Conservation (phyloP, 305 asterid genomes). For the Fraxinus albicans region DNA sequence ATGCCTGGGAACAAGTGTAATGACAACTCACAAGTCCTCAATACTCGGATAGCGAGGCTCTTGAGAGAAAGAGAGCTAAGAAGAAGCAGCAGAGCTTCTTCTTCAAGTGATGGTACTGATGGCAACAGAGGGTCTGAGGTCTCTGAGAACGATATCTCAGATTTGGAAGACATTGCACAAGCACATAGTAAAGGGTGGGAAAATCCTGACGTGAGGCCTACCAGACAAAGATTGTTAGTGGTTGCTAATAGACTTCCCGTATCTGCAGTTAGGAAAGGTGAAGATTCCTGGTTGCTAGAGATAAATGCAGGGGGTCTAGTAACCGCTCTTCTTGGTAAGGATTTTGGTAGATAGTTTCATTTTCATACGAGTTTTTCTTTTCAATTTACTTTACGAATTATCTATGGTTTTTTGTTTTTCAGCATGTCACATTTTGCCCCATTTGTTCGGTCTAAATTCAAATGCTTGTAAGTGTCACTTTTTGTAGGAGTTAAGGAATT, state of each 20-base stretch:
- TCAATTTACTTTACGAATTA: background rate
- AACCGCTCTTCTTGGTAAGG: slow-evolving; percentile 93
- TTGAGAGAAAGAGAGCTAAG: slow-evolving; percentile 69
- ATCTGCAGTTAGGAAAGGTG: slow-evolving; percentile 84
- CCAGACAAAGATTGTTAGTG: slow-evolving; percentile 78
- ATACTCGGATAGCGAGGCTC: slow-evolving; percentile 64
- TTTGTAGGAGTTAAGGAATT: slow-evolving; percentile 78
- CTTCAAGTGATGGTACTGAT: slow-evolving; percentile 46
- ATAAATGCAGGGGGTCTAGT: slow-evolving; percentile 98
- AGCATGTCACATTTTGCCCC: background rate
- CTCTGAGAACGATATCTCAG: slow-evolving; percentile 43
- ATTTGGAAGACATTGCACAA: slow-evolving; percentile 59
- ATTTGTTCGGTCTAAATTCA: slow-evolving; percentile 6
- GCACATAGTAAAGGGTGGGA: slow-evolving; percentile 59
- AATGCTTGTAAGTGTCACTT: slow-evolving; percentile 20
- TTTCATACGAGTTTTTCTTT: background rate
- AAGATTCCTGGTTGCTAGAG: slow-evolving; percentile 91
- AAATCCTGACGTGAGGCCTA: slow-evolving; percentile 59
- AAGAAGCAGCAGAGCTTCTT: slow-evolving; percentile 48
- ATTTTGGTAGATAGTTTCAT: slow-evolving; percentile 8
- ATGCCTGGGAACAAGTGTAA: slow-evolving; percentile 93
- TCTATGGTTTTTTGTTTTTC: background rate
- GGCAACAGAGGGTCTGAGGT: slow-evolving; percentile 40
- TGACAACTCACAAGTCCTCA: slow-evolving; percentile 42
- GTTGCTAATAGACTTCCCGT: slow-evolving; percentile 99